phyloP scores from a whole-genome alignment of 768 basidiomycete genomes.

The Naganishia vaughanmartiniae region DNA sequence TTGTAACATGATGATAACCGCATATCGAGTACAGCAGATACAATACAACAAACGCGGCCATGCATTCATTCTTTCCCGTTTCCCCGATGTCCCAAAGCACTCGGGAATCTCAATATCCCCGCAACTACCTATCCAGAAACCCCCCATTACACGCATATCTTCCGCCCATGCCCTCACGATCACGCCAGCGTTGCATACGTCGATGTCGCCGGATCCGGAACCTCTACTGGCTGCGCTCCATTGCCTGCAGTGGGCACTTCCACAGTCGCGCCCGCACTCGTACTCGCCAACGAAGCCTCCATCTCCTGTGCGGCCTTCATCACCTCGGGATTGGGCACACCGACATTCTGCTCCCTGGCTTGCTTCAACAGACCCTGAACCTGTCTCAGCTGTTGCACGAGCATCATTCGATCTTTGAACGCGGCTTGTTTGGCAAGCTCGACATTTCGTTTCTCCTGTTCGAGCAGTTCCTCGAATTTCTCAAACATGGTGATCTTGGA shows the following conservation, averaged over 20 bases:
- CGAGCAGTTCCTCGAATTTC: constrained; percentile 86
- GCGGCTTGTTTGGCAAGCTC: constrained; percentile 78
- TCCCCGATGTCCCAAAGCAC: too few relatives aligned
- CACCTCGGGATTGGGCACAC: not conserved
- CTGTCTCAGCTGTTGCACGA: constrained; percentile 44
- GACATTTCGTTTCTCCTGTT: constrained; percentile 79
- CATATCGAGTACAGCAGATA: not conserved
- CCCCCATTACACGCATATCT: not conserved
- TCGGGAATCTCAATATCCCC: too few relatives aligned
- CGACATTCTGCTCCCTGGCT: constrained; percentile 33
- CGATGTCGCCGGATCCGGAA: constrained; percentile 24
- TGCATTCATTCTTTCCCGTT: not conserved
- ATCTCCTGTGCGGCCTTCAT: constrained; percentile 5
- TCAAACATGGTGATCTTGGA: constrained; percentile 94
- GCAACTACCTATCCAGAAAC: too few relatives aligned
- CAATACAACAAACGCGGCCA: not conserved
- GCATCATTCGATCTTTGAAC: constrained; percentile 65
- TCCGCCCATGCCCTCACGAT: not conserved
- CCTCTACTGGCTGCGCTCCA: not conserved
- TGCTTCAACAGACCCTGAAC: constrained; percentile 45
- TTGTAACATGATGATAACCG: too few relatives aligned
- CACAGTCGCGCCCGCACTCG: constrained; percentile 5
- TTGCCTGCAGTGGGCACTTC: not conserved
- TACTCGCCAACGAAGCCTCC: constrained; percentile 8
- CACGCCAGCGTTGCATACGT: constrained; percentile 16